Evolutionary conservation across 306 rosid genomes (phyloP).

Genomic region (Lathyrus sativus): DNA sequence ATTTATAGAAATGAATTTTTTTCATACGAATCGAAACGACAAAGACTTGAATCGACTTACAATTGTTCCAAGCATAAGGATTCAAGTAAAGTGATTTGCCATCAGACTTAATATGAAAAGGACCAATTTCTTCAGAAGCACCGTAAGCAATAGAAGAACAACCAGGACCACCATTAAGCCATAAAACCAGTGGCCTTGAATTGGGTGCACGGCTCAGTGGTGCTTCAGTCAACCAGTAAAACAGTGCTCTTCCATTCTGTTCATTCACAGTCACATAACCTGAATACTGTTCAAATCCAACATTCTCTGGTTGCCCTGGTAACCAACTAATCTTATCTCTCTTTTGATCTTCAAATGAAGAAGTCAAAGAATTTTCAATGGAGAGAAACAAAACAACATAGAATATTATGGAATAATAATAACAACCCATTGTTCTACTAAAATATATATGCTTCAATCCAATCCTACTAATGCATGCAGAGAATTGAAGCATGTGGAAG

Average conservation of each 20-base stretch:
- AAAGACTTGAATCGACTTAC: slow-evolving; percentile 42
- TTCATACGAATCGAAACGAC: neutral
- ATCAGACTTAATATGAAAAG: slow-evolving; percentile 77
- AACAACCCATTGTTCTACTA: slow-evolving; percentile 50
- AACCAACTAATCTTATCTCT: slow-evolving; percentile 65
- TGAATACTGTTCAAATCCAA: slow-evolving; percentile 78
- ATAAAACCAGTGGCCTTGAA: slow-evolving; percentile 86
- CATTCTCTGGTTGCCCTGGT: slow-evolving; percentile 85
- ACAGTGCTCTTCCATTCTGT: slow-evolving; percentile 78
- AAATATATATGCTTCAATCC: too few species aligned
- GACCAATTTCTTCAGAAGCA: slow-evolving; percentile 93
- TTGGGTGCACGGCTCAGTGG: slow-evolving; percentile 55
- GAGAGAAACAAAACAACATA: slow-evolving; percentile 47
- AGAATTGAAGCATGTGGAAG: too few species aligned
- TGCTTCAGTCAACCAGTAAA: slow-evolving; percentile 90
- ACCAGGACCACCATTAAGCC: slow-evolving; percentile 99
- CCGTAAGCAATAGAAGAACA: slow-evolving; percentile 98
- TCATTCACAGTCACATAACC: slow-evolving; percentile 88
- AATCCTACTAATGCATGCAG: too few species aligned
- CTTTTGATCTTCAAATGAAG: slow-evolving; percentile 59
- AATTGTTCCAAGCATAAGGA: slow-evolving; percentile 89
- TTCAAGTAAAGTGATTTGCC: slow-evolving; percentile 84
- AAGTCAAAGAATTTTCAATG: slow-evolving; percentile 53
- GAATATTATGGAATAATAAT: slow-evolving; percentile 17
- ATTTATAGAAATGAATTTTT: neutral